Evolutionary conservation across 202 grass and related monocot species (phyloP).

Genomic region (Cymbopogon flexuosus): DNA sequence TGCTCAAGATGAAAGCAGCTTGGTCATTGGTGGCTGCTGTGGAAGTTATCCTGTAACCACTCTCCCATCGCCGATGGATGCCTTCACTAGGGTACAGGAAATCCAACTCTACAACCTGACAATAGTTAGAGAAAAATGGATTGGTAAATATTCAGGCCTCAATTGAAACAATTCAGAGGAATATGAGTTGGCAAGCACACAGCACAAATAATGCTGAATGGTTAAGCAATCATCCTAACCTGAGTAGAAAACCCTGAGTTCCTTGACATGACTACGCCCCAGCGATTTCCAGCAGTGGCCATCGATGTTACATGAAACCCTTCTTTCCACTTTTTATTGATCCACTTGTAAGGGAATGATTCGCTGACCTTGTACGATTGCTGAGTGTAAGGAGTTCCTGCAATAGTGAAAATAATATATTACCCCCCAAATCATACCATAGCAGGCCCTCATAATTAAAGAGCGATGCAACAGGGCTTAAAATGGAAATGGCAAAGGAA

Average conservation of each 20-base stretch:
- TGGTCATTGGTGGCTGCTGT: conserved; percentile 77
- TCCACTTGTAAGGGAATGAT: conserved; percentile 98
- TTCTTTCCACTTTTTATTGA: conserved; percentile 99
- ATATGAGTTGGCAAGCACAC: conserved; percentile 1
- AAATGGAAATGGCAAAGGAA: not conserved
- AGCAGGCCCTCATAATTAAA: not conserved
- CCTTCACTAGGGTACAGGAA: conserved; percentile 99
- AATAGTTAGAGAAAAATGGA: not conserved
- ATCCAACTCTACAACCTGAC: conserved; percentile 94
- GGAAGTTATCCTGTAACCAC: conserved; percentile 84
- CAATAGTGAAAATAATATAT: conserved; percentile 11
- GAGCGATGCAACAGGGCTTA: not conserved
- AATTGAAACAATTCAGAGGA: not conserved
- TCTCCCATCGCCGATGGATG: conserved; percentile 89
- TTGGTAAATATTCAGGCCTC: not conserved
- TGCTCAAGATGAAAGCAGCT: conserved; percentile 88
- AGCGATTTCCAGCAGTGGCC: conserved; percentile 84
- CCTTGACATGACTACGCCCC: conserved; percentile 95
- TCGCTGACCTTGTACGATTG: conserved; percentile 98
- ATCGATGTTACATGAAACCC: conserved; percentile 98
- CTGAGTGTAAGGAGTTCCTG: conserved; percentile 82
- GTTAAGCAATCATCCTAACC: conserved; percentile 38
- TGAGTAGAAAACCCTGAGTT: conserved; percentile 82
- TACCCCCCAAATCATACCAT: not conserved
- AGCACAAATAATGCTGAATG: not conserved